Evolutionary conservation across 2,329 filamentous ascomycete genomes (phyloP), one percentile per base, ranked within the genome.

Genomic region (Rosellinia necatrix): DNA sequence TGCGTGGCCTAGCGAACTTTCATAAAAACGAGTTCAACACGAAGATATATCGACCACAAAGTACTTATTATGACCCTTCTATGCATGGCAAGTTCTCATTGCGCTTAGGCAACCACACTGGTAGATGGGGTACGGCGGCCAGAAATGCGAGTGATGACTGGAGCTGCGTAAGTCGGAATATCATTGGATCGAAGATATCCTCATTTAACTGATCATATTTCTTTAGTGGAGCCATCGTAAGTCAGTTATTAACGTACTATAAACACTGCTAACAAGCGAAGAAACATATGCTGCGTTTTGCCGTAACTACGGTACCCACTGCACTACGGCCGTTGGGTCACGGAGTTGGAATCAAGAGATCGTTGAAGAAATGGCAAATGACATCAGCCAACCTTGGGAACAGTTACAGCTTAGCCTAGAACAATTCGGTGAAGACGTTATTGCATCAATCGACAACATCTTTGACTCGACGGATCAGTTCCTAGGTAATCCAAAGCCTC

Each of bases 281-380:
- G 59, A 34, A 12, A 43, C 59, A 19, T 80, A 77, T 47, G 53
- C 69, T 15, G 76, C 77, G 0, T 80, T 78, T 53, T 78, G 76
- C 46, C 65, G 71, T 12, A 67, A 78, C 0, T 75, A 69, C 46
- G 78, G 78, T 0, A 58, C 67, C 6, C 58, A 79, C 46, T 49
- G 0, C 3, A 77, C 75, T 0, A 0, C 3, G 0, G 32, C 38
- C 0, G 60, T 54, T 3, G 71, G 70, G 0, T 35, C 29, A 1
- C 71, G 59, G n/a, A 72, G 74, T 52, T 81, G 78, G 78, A 81
- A 81, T 47, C 64, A 73, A 44, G 76, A 80, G 62, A 73, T 72
- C 0, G 76, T 77, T 19, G 29, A 51, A 19, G 24, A 22, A 2
- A 77, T 80, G 75, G 66, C 61, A 0, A 12, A 27, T 1, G 71